Conservation (phyloP, 495 filamentous ascomycete species). For the Penicillium paradoxum region DNA sequence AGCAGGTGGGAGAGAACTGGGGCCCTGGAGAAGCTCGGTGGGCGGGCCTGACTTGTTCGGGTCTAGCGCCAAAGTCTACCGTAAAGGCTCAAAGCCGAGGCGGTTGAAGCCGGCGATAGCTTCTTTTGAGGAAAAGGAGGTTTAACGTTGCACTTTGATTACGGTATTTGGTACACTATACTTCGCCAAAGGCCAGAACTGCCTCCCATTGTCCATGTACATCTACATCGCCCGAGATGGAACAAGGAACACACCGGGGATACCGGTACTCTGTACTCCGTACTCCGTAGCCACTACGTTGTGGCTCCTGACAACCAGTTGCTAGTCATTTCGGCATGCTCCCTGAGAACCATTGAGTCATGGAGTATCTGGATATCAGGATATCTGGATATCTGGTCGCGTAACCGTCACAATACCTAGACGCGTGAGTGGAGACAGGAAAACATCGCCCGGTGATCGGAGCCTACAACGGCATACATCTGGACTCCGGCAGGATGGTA, state of each 20-base stretch:
- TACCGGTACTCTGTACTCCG: too few relatives aligned
- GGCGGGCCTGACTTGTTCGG: neutral
- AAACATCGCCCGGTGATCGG: constrained; percentile 18
- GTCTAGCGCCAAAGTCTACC: constrained; percentile 15
- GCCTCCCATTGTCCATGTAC: neutral
- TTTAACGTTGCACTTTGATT: constrained; percentile 5
- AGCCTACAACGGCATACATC: constrained; percentile 12
- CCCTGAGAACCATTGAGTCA: neutral
- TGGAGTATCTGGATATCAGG: neutral
- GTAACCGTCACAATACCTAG: neutral
- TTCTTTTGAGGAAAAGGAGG: constrained; percentile 5
- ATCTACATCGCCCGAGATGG: too few relatives aligned
- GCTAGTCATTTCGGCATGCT: neutral
- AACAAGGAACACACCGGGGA: too few relatives aligned
- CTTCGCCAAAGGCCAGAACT: neutral
- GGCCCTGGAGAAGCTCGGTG: constrained; percentile 12
- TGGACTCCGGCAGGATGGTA: neutral
- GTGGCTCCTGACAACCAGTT: too few relatives aligned
- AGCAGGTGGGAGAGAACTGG: neutral
- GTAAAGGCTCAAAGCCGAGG: constrained; percentile 19
- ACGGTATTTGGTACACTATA: constrained; percentile 1
- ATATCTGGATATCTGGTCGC: neutral
- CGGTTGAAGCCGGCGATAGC: constrained; percentile 32
- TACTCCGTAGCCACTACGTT: too few relatives aligned
- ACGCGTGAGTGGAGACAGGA: constrained; percentile 14